Evolutionary conservation across 257 asterid genomes (phyloP).

Genomic region (Anisodus acutangulus): DNA sequence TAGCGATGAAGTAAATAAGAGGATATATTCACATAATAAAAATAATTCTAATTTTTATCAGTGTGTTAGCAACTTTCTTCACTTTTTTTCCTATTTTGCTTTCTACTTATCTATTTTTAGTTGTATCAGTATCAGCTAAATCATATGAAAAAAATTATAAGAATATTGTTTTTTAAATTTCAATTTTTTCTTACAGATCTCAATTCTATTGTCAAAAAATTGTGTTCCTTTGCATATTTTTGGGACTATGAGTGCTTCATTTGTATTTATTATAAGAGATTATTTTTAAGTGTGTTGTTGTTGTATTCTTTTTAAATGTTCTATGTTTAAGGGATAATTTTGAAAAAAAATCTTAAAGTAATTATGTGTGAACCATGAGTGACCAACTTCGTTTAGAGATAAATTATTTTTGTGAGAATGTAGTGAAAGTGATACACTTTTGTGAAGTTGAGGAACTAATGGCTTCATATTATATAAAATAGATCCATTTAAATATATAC

Average conservation of each 20-base stretch:
- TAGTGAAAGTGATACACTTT: background rate
- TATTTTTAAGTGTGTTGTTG: background rate
- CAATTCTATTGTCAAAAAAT: background rate
- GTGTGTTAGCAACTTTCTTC: no score
- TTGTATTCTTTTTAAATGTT: background rate
- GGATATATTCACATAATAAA: no score
- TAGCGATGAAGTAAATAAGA: slow-evolving; percentile 3
- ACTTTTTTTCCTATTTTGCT: background rate
- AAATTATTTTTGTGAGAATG: background rate
- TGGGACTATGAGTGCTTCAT: background rate
- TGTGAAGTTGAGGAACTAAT: background rate
- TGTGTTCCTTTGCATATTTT: background rate
- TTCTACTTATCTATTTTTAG: background rate
- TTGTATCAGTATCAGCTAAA: background rate
- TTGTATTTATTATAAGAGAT: slow-evolving; percentile 4
- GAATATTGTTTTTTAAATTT: background rate
- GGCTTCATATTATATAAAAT: no score
- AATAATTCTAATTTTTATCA: no score
- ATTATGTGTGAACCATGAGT: background rate
- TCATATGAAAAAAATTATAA: background rate
- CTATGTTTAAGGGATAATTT: background rate
- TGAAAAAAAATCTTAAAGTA: background rate
- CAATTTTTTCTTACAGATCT: background rate
- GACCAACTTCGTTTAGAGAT: background rate
- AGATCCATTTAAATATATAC: background rate